Conservation (phyloP, 352 stramenopile species). For the Thalassiosira exigua region DNA sequence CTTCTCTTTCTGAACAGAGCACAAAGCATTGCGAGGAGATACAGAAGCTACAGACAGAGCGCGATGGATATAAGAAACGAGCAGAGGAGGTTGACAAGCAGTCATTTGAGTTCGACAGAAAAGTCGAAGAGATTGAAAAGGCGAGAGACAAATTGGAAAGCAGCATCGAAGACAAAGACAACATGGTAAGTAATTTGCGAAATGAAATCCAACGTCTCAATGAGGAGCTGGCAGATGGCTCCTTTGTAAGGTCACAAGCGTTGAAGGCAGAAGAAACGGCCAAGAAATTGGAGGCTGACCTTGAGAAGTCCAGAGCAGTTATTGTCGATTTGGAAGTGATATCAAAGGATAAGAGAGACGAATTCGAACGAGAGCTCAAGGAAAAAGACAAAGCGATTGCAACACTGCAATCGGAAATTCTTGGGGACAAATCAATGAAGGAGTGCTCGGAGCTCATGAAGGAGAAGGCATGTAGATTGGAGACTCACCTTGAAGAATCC, state of each 20-base stretch:
- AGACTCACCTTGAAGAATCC: slow-evolving; percentile 26
- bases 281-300: slow-evolving; percentile 28
- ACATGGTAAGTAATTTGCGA: slow-evolving; percentile 32
- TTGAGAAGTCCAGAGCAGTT: slow-evolving; percentile 10
- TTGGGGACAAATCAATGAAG: slow-evolving; percentile 8
- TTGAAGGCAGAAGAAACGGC: slow-evolving; percentile 36
- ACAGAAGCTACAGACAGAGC: slow-evolving; percentile 19
- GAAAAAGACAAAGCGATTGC: slow-evolving; percentile 17
- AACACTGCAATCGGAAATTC: not conserved
- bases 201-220: slow-evolving; percentile 48
- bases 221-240: slow-evolving; percentile 49
- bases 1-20: not conserved
- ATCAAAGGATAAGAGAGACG: slow-evolving; percentile 28
- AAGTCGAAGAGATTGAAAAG: not conserved
- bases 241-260: slow-evolving; percentile 26
- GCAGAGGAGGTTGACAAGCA: slow-evolving; percentile 11
- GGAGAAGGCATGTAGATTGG: slow-evolving; percentile 15
- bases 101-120: slow-evolving; percentile 20
- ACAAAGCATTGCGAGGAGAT: too few species aligned
- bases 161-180: slow-evolving; percentile 21
- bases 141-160: slow-evolving; percentile 1
- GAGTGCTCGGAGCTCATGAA: slow-evolving; percentile 12
- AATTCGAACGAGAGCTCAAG: slow-evolving; percentile 1
- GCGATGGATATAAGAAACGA: slow-evolving; percentile 22
- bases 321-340: slow-evolving; percentile 34